phyloP scores from a whole-genome alignment of 83 land plant species.

The Picea abies region DNA sequence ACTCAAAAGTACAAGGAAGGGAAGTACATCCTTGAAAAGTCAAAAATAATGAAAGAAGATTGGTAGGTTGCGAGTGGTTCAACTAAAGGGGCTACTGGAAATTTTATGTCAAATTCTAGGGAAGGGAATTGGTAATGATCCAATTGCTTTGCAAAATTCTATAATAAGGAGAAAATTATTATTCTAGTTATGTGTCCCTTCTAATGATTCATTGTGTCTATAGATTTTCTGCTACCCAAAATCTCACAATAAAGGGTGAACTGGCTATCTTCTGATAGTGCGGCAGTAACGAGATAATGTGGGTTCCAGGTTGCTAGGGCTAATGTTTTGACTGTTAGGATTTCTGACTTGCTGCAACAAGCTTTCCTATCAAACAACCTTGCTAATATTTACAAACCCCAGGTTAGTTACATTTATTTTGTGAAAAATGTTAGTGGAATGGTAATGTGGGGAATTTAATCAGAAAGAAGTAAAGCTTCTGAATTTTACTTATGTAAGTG shows the following conservation, averaged over 20 bases:
- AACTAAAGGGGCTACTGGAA: background rate
- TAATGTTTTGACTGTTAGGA: background rate
- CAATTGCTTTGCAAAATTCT: slow-evolving; percentile 2
- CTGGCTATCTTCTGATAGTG: background rate
- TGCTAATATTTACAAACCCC: background rate
- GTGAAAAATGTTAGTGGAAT: background rate
- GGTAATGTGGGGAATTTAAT: slow-evolving; percentile 1
- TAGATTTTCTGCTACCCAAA: background rate
- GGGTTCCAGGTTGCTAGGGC: slow-evolving; percentile 7
- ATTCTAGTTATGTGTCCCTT: background rate
- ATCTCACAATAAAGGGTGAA: slow-evolving; percentile 6
- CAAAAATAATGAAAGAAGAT: slow-evolving; percentile 67
- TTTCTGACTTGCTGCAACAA: slow-evolving; percentile 11
- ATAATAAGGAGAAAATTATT: slow-evolving; percentile 6
- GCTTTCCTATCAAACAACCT: background rate
- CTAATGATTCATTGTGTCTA: slow-evolving; percentile 3
- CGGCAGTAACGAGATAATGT: slow-evolving; percentile 3
- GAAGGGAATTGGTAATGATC: background rate
- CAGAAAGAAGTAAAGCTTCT: background rate
- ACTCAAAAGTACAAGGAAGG: slow-evolving; percentile 84
- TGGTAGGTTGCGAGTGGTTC: slow-evolving; percentile 34
- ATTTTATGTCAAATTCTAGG: slow-evolving; percentile 6
- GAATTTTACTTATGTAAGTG: background rate
- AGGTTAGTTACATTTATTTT: background rate
- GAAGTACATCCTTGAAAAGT: slow-evolving; percentile 70